Conservation (phyloP, 768 basidiomycete genomes). For the Lactarius indigo region DNA sequence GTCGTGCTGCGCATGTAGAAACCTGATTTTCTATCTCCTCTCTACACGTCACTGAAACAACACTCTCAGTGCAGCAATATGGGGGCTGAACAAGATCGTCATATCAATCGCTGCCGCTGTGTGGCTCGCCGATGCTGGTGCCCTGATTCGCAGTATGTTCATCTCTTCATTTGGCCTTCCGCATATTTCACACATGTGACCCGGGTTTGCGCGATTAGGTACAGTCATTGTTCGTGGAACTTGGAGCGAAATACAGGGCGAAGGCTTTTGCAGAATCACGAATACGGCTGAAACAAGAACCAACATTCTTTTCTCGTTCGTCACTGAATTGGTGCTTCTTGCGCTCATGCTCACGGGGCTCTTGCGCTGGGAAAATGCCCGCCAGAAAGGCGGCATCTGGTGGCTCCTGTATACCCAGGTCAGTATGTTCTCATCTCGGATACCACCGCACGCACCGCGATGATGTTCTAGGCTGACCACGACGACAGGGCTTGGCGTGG, state of each 20-base stretch:
- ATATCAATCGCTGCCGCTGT: not conserved
- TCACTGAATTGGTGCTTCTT: not conserved
- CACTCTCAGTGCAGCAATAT: constrained; percentile 6
- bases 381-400: not conserved
- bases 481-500: not conserved
- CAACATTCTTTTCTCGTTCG: not conserved
- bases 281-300: not conserved
- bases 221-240: not conserved
- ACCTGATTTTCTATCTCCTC: not conserved
- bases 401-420: constrained; percentile 5
- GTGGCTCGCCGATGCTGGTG: not conserved
- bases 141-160: not conserved
- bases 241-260: not conserved
- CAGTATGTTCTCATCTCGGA: not conserved
- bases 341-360: constrained; percentile 5
- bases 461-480: not conserved
- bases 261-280: not conserved
- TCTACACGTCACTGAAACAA: no score
- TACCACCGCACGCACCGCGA: no score
- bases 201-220: not conserved
- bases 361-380: constrained; percentile 8
- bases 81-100: constrained; percentile 1
- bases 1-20: constrained; percentile 14
- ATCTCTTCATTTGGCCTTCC: not conserved
- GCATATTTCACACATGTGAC: not conserved